Base-by-base conservation (phyloP, 768 basidiomycete genomes). In the Leccinum ochraceum region DNA sequence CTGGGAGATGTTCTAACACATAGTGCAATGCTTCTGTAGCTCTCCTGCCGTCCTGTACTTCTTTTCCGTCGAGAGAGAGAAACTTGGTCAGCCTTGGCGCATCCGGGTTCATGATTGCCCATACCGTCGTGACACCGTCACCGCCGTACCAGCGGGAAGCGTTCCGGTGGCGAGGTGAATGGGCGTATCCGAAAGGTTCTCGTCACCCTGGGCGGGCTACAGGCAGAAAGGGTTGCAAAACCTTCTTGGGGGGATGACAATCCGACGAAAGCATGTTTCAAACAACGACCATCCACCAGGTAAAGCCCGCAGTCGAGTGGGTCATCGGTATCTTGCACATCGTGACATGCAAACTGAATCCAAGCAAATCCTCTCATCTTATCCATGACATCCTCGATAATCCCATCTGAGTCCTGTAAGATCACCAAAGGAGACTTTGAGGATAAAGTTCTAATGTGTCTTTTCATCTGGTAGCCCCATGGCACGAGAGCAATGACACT, bases 291-390 rank as follows among this genome's bases (percentile, higher is more conserved):
- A 11, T 52, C 17, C 8, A 9, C 56, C 7, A 71, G 64, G 3
- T 44, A n/a, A 48, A 75, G 63, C 4, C 39, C 57, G 32, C 66
- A 67, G 14, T 67, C 54, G 16, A 66, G 44, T 4, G 74, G 73
- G n/a, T 64, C 48, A 13, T 54, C 9, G 2, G 37, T 6, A 28
- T 67, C 59, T 48, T 73, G 71, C 10, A 51, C 36, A 2, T 67
- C 74, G 30, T 77, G 76, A 54, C 74, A 75, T 28, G 70, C 69
- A 52, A 77, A 62, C 54, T 76, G 76, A 2, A 70, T 67, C 70
- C 49, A 56, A 7, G 49, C 22, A 8, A 24, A 34, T 6, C 24
- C 7, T 6, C 13, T 22, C 59, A 50, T 51, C 13, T 39, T 28
- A 4, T 48, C 26, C 46, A 42, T 14, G 3, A 50, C 59, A 11